Base-by-base conservation (phyloP, 2,329 filamentous ascomycete species). In the Ophiostoma piceae region DNA sequence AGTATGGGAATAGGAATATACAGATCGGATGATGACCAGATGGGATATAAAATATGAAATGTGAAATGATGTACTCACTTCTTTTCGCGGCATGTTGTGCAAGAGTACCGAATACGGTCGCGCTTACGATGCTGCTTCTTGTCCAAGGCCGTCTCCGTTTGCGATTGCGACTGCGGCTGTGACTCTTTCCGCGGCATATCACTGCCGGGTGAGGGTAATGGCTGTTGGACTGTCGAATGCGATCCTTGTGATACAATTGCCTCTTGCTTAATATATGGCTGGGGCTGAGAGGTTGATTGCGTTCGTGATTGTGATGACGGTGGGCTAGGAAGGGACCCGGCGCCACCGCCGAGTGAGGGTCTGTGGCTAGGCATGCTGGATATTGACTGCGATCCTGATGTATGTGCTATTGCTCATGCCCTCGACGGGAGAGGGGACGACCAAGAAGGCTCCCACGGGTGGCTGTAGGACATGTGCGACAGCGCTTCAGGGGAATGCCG, bases 61-160 rank as follows among this genome's bases (percentile, higher is more conserved):
- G 35, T 29, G 32, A 6, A 11, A 47, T 47, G 22, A 22, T 57
- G 35, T 54, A 69, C 75, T 74, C 43, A 78, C 77, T 78, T 78
- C 69, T 78, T 78, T 29, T 78, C 77, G 11, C 77, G 75, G 68
- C 77, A 78, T 11, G 73, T 76, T 2, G 74, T 77, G 73, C 77
- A 78, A 1, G 77, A 78, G 70, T 77, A 77, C 1, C 76, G 71
- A 57, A 78, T 76, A 11, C 77, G 75, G 69, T 76, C 78, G 65
- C 77, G 73, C 73, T 77, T 76, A 8, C 69, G 67, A 60, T 65
- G 62, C 35, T 65, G 62, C 62, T 65, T 65, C 35, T 37, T 39
- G 35, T 39, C 62, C 62, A 19, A 16, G 19, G 62, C 29, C 5
- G 65, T 3, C 22, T 66, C 37, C 4, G 16, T 39, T n/a, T 43